A percentile compares a stretch with the other conserved stretches of the same genome.
Conservation (phyloP, 768 basidiomycete species). For the Sutorius australiensis region DNA sequence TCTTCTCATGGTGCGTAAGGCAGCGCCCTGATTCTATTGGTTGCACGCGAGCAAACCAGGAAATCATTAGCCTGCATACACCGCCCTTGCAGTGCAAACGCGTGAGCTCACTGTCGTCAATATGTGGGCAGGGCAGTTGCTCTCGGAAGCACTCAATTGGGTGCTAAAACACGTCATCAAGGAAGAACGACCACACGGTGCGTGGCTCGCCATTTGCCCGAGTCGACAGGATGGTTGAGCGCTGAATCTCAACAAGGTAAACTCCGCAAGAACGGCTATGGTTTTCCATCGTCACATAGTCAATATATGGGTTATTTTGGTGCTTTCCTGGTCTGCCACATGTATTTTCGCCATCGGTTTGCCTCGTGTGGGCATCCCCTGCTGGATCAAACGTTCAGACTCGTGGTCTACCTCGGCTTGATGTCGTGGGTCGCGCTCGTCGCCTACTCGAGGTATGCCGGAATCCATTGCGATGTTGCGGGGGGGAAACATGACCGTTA, state of each 20-base stretch:
- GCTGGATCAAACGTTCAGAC: slow-evolving; percentile 51
- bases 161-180: slow-evolving; percentile 64
- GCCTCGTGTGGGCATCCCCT: slow-evolving; percentile 45
- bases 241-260: slow-evolving; percentile 15
- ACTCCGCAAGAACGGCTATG: slow-evolving; percentile 57
- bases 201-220: slow-evolving; percentile 14
- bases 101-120: slow-evolving; percentile 76
- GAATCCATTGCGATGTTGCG: neutral
- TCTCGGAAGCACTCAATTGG: slow-evolving; percentile 67
- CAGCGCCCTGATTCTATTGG: neutral
- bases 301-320: slow-evolving; percentile 90
- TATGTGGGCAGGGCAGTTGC: slow-evolving; percentile 81
- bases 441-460: slow-evolving; percentile 71
- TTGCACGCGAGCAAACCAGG: slow-evolving; percentile 1
- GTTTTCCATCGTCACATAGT: slow-evolving; percentile 86
- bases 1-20: slow-evolving; percentile 57
- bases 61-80: slow-evolving; percentile 65
- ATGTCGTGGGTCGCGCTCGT: slow-evolving; percentile 58
- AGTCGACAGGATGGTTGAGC: neutral
- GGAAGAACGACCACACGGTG: slow-evolving; percentile 66
- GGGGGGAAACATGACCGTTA: neutral
- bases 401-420: slow-evolving; percentile 46
- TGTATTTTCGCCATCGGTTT: slow-evolving; percentile 68
- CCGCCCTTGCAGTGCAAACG: slow-evolving; percentile 66
- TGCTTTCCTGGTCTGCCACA: slow-evolving; percentile 69